phyloP scores from a whole-genome alignment of 192 early-diverging fungal species.

The Podila clonocystis region DNA sequence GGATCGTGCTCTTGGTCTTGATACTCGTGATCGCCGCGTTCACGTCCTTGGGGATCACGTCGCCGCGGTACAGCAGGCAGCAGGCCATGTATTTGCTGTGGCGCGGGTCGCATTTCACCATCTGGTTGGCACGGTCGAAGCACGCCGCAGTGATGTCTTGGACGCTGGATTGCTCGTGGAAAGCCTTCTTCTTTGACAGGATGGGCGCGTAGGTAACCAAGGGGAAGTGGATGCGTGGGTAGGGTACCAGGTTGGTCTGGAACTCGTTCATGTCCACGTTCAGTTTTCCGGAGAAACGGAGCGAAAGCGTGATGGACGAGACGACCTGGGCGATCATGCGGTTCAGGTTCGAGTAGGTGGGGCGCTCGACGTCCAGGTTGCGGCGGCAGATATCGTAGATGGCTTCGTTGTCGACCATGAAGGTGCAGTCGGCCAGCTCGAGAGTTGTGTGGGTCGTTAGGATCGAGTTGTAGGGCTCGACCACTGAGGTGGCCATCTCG shows the following conservation, averaged over 20 bases:
- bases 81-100: slow-evolving; percentile 99
- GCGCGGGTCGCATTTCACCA: slow-evolving; percentile 99
- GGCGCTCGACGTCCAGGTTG: slow-evolving; percentile 96
- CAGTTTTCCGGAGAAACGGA: slow-evolving; percentile 97
- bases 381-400: slow-evolving; percentile 99
- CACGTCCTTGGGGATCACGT: slow-evolving; percentile 98
- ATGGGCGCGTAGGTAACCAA: slow-evolving; percentile 97
- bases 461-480: slow-evolving; percentile 99
- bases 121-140: slow-evolving; percentile 98
- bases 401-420: slow-evolving; percentile 99
- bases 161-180: slow-evolving; percentile 96
- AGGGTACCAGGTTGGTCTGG: slow-evolving; percentile 99
- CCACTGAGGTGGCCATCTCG: slow-evolving; percentile 95
- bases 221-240: slow-evolving; percentile 99
- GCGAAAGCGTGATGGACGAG: slow-evolving; percentile 98
- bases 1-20: slow-evolving; percentile 96
- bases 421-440: slow-evolving; percentile 98
- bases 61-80: slow-evolving; percentile 99
- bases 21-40: slow-evolving; percentile 88
- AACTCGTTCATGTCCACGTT: slow-evolving; percentile 99
- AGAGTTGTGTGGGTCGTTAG: slow-evolving; percentile 99
- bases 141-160: slow-evolving; percentile 96
- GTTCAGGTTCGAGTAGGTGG: slow-evolving; percentile 98
- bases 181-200: slow-evolving; percentile 94
- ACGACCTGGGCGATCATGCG: slow-evolving; percentile 98